Percentiles rank a stretch among this genome's conserved stretches.
phyloP scores from a whole-genome alignment of 352 stramenopile species.

The Globisporangium carolinianum region DNA sequence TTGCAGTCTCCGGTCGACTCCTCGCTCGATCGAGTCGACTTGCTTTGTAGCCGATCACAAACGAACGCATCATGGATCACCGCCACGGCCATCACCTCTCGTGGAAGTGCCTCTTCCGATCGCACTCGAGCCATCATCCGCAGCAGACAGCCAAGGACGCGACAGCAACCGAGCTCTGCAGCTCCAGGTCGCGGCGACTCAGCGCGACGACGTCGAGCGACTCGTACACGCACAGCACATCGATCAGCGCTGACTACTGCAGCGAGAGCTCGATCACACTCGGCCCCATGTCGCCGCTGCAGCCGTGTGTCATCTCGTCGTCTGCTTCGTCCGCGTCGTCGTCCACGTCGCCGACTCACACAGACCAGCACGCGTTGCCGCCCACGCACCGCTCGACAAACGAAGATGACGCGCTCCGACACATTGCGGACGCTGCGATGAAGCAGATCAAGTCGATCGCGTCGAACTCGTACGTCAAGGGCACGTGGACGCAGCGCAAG shows the following conservation, averaged over 20 bases:
- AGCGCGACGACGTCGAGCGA: background rate
- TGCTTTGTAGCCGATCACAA: no score
- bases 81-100: constrained; percentile 23
- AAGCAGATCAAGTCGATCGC: constrained; percentile 7
- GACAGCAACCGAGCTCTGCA: background rate
- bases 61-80: background rate
- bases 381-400: background rate
- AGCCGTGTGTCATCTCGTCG: background rate
- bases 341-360: background rate
- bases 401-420: constrained; percentile 8
- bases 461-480: constrained; percentile 9
- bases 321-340: background rate
- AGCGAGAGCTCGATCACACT: constrained; percentile 4
- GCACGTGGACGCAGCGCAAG: constrained; percentile 12
- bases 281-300: constrained; percentile 4
- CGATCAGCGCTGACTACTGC: background rate
- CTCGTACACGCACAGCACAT: background rate
- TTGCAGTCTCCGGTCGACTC: background rate
- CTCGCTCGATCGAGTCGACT: background rate
- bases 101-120: constrained; percentile 12
- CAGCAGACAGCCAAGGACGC: background rate
- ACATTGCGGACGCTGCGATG: constrained; percentile 6
- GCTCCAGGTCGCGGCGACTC: background rate
- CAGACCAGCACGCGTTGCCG: background rate
- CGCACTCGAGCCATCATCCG: background rate